Conservation (phyloP, 78 protist genomes). For the Capsaspora owczarzaki region DNA sequence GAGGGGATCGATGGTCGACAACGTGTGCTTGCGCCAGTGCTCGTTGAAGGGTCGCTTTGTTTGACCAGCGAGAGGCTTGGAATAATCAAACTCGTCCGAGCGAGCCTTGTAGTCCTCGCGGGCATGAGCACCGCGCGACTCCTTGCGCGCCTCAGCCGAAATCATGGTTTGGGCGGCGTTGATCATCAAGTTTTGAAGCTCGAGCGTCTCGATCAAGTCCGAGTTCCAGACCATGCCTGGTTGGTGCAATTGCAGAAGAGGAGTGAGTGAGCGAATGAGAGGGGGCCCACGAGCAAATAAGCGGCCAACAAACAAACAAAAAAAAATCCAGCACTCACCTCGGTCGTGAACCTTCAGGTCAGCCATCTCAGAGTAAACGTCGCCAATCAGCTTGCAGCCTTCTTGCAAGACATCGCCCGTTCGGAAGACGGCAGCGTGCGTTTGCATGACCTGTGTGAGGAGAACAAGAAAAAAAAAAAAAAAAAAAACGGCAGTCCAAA, state of each 20-base stretch:
- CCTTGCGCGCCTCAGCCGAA: constrained; percentile 91
- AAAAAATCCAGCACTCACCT: background rate
- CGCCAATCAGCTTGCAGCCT: background rate
- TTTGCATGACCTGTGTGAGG: constrained; percentile 77
- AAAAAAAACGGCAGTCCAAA: no score
- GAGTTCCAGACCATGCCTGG: constrained; percentile 74
- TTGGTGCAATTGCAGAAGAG: background rate
- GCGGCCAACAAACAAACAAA: no score
- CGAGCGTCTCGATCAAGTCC: constrained; percentile 92
- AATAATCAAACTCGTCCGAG: constrained; percentile 30
- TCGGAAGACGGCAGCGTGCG: constrained; percentile 86
- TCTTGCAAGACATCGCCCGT: constrained; percentile 13
- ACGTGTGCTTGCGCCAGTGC: constrained; percentile 96
- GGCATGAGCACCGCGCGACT: constrained; percentile 98
- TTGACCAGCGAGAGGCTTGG: constrained; percentile 34
- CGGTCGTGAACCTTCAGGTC: background rate
- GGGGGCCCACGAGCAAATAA: no score
- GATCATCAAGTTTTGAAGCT: constrained; percentile 90
- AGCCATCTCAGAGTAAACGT: background rate
- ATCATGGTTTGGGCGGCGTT: constrained; percentile 82
- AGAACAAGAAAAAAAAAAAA: no score
- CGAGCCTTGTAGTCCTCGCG: constrained; percentile 90
- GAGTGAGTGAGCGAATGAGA: no score
- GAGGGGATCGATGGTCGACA: constrained; percentile 22
- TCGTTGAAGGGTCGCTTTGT: constrained; percentile 65